These are phyloP conservation scores for Balamuthia mandrillaris DNA, from an alignment of 208 protist genomes.

Conservation along the genomic window DNA sequence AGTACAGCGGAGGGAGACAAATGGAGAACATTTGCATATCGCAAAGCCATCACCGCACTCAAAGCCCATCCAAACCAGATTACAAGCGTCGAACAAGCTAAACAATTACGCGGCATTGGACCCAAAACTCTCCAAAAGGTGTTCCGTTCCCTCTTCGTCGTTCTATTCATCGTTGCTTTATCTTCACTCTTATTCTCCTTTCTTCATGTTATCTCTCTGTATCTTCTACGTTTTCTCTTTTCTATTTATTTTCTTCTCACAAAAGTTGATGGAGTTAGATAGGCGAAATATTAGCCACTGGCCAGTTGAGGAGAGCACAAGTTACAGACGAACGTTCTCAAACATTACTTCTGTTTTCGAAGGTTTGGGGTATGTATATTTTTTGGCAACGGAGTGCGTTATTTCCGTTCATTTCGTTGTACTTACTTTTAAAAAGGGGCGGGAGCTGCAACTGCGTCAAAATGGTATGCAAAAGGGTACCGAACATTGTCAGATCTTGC, in stretches of 20 bases:
- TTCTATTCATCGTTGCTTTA: no score
- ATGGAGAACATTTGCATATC: constrained; percentile 13
- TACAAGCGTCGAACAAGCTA: neutral
- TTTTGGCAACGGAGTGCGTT: neutral
- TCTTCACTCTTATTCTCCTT: no score
- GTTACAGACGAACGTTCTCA: constrained; percentile 3
- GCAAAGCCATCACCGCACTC: neutral
- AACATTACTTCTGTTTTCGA: constrained; percentile 3
- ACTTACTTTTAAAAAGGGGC: neutral
- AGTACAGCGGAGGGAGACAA: no score
- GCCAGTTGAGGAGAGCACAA: neutral
- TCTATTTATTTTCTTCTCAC: no score
- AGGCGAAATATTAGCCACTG: constrained; percentile 14
- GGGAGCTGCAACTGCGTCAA: constrained; percentile 1
- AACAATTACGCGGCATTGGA: neutral
- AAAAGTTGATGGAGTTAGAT: no score
- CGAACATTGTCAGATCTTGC: neutral
- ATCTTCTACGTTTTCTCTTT: no score
- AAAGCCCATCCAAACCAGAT: constrained; percentile 20
- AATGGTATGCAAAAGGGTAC: constrained; percentile 4
- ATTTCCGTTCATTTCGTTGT: neutral
- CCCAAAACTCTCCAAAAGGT: constrained; percentile 11
- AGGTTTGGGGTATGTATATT: constrained; percentile 8
- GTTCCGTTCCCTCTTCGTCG: no score
- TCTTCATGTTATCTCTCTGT: no score